Base-by-base conservation (phyloP, 306 rosid species). In the Citrullus mucosospermus region DNA sequence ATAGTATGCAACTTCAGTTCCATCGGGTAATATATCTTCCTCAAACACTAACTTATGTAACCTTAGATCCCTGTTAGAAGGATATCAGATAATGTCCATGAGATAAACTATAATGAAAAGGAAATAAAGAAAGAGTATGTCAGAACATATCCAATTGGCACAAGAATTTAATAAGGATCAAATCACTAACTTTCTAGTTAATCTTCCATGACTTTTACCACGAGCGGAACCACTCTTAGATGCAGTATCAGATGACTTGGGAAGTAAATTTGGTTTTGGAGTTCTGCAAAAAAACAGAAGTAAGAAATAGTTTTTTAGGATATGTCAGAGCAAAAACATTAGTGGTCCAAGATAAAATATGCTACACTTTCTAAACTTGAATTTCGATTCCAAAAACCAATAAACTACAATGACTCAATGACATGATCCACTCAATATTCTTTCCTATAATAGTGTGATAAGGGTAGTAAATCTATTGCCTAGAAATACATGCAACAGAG, bases 11-110 rank as follows among this genome's bases (percentile, higher is more conserved):
- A 96, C 83, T 88, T 91, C 93, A 69, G 97, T 90, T 83, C 99
- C 98, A 85, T 96, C 96, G 3, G 89, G 86, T 77, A 96, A 79
- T 54, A 88, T 84, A 83, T 91, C 90, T 38, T 87, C 96, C 81
- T 89, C 97, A 76, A 96, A 96, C 46, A 96, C 99, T 85, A 90
- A 85, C 81, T 90, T 96, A 75, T 96, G 97, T 87, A 96, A 77
- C 48, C 99, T 90, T 25, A 86, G 74, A 84, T 96, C 99, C 92
- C 99, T 96, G 41, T 82, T 6, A 72, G 76, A 60, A 78, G 34
- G 71, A 75, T 6, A 22, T 38, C 28, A 76, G 80, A 67, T 17
- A 22, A 55, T 53, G 72, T 14, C 41, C 28, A 28, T 30, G 75
- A 63, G 36, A 78, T 34, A 63, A 50, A 30, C 60, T 48, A 48